These are phyloP conservation scores for Thraustotheca clavata DNA, from an alignment of 352 stramenopile species.

Conservation along the genomic window DNA sequence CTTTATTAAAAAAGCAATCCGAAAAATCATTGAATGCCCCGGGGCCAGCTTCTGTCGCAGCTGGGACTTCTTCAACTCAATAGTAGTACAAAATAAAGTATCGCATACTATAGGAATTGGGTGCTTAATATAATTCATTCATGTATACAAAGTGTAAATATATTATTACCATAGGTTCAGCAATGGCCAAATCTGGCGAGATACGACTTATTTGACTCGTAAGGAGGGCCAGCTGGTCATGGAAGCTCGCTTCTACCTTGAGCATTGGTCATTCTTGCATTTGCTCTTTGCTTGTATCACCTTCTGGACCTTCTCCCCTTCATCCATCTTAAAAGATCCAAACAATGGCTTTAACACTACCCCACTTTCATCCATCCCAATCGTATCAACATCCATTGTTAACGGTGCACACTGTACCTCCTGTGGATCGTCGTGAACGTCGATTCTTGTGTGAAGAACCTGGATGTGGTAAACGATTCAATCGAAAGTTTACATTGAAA, in stretches of 20 bases:
- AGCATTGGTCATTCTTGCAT: slow-evolving; percentile 9
- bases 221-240: too few species aligned
- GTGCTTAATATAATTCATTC: neutral
- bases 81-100: neutral
- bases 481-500: slow-evolving; percentile 69
- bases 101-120: neutral
- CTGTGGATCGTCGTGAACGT: neutral
- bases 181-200: too few species aligned
- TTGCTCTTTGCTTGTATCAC: too few species aligned
- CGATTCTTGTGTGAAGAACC: slow-evolving; percentile 60
- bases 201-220: too few species aligned
- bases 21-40: neutral
- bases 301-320: too few species aligned
- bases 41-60: neutral
- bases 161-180: neutral
- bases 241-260: too few species aligned
- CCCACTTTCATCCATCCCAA: neutral
- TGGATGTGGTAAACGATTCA: slow-evolving; percentile 80
- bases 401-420: neutral
- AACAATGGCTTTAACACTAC: neutral
- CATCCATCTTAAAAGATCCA: neutral
- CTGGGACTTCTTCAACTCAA: neutral
- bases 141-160: neutral
- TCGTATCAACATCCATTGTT: neutral
- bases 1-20: too few species aligned